Conservation (phyloP, 202 grass and related monocot species). For the Cymbopogon flexuosus region DNA sequence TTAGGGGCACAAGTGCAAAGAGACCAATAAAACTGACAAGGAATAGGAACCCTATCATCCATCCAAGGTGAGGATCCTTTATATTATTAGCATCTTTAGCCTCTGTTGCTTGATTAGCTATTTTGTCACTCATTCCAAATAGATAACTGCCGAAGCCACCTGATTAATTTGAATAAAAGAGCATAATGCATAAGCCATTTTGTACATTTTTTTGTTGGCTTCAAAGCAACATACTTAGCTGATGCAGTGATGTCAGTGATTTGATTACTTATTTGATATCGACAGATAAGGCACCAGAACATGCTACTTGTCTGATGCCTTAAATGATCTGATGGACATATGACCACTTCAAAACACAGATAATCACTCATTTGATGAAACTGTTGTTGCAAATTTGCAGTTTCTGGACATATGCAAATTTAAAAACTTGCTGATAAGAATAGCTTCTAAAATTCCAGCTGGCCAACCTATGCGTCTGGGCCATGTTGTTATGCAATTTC, state of each 20-base stretch:
- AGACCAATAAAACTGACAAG: constrained; percentile 86
- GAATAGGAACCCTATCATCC: constrained; percentile 96
- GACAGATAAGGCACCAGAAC: background rate
- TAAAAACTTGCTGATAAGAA: constrained; percentile 14
- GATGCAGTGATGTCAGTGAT: background rate
- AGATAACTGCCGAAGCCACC: constrained; percentile 85
- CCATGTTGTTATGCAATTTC: background rate
- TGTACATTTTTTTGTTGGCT: background rate
- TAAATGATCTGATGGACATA: background rate
- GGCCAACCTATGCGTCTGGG: background rate
- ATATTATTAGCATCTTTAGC: constrained; percentile 65
- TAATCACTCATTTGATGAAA: constrained; percentile 20
- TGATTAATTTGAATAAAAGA: constrained; percentile 36
- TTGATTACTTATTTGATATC: background rate
- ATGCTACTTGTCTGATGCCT: background rate
- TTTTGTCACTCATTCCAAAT: constrained; percentile 73
- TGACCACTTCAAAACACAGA: constrained; percentile 18
- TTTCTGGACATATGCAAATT: background rate
- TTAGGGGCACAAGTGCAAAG: constrained; percentile 74
- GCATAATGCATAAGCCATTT: background rate
- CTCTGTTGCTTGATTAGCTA: constrained; percentile 66
- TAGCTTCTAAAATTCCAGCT: constrained; percentile 7
- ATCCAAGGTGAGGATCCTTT: constrained; percentile 79
- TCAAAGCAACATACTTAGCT: background rate
- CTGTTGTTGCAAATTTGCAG: background rate